Conservation (phyloP, 2,329 filamentous ascomycete species). For the Clonostachys rhizophaga region DNA sequence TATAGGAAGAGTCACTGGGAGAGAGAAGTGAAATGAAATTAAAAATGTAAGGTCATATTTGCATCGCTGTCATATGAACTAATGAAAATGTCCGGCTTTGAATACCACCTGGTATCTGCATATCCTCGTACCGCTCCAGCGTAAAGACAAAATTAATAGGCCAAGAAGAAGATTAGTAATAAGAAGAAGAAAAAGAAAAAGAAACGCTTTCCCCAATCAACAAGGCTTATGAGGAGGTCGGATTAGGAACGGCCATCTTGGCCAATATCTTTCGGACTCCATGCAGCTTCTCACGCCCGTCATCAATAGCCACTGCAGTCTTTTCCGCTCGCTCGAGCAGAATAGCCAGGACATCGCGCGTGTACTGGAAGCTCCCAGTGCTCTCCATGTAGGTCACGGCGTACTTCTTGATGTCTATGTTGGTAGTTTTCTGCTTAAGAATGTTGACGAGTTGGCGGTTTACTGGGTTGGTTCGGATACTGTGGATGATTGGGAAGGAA, state of each 20-base stretch:
- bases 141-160: too few species aligned
- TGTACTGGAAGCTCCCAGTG: slow-evolving; percentile 88
- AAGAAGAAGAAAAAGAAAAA: too few species aligned
- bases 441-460: slow-evolving; percentile 87
- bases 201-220: too few species aligned
- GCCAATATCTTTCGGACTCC: slow-evolving; percentile 65
- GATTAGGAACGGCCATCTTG: slow-evolving; percentile 44
- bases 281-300: slow-evolving; percentile 47
- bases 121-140: too few species aligned
- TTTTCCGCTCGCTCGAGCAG: slow-evolving; percentile 59
- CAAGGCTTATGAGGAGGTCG: too few species aligned
- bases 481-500: slow-evolving; percentile 92
- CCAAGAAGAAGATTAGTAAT: too few species aligned
- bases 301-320: slow-evolving; percentile 61
- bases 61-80: too few species aligned
- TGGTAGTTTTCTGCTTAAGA: slow-evolving; percentile 80
- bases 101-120: too few species aligned
- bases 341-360: slow-evolving; percentile 59
- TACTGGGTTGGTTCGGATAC: slow-evolving; percentile 70
- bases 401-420: slow-evolving; percentile 86
- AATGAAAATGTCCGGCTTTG: too few species aligned
- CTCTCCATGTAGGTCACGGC: slow-evolving; percentile 87
- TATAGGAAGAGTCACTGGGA: too few species aligned
- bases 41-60: neutral
- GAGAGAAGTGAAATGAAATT: too few species aligned